Conservation (phyloP, 169 alveolate species). For the Plasmodium ovale region DNA sequence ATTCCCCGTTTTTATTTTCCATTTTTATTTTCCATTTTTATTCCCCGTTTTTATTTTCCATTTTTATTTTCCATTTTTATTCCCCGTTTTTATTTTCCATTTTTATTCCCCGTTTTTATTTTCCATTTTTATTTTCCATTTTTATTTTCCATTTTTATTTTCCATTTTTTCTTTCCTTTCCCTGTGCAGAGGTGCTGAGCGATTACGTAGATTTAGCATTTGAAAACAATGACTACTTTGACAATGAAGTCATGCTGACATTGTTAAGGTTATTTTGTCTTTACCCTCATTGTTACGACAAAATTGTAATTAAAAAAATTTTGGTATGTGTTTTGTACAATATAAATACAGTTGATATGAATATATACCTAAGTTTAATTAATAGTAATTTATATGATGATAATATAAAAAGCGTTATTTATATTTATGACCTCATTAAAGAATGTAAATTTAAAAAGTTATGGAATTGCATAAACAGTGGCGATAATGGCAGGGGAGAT, state of each 20-base stretch:
- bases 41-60: background rate
- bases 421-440: slow-evolving; percentile 46
- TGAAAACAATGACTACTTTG: slow-evolving; percentile 67
- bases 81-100: background rate
- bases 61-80: background rate
- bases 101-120: too few relatives aligned
- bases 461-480: slow-evolving; percentile 46
- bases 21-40: too few relatives aligned
- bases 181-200: slow-evolving; percentile 33
- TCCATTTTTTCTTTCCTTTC: background rate
- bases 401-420: slow-evolving; percentile 38
- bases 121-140: background rate
- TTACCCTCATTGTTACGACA: slow-evolving; percentile 73
- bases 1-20: too few relatives aligned
- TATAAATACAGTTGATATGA: slow-evolving; percentile 64
- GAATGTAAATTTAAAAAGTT: slow-evolving; percentile 53
- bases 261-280: slow-evolving; percentile 63
- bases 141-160: too few relatives aligned
- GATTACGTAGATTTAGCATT: slow-evolving; percentile 68
- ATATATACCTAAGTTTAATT: slow-evolving; percentile 58
- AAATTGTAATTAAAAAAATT: slow-evolving; percentile 49
- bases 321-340: slow-evolving; percentile 61
- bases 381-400: slow-evolving; percentile 68
- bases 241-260: slow-evolving; percentile 71
- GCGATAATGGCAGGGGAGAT: background rate